Evolutionary conservation across 2,329 filamentous ascomycete genomes (phyloP).

Genomic region (Stachybotrys elegans): DNA sequence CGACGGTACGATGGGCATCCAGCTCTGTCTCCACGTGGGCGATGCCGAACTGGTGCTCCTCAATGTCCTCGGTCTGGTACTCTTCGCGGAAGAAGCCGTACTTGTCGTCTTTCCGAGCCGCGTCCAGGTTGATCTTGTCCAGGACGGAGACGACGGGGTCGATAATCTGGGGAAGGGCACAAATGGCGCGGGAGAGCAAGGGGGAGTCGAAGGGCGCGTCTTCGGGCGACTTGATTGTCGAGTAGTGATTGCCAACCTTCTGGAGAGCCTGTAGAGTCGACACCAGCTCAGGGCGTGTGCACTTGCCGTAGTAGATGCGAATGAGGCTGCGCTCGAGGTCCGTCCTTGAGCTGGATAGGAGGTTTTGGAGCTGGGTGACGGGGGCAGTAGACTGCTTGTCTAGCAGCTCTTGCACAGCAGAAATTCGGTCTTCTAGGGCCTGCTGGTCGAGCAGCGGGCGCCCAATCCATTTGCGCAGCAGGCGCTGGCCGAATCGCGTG

Average conservation of each 20-base stretch:
- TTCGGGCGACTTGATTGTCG: conserved; percentile 56
- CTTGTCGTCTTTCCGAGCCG: conserved; percentile 84
- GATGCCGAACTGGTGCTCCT: conserved; percentile 84
- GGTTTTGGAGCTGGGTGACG: conserved; percentile 67
- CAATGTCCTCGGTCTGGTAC: conserved; percentile 83
- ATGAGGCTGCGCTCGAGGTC: conserved; percentile 93
- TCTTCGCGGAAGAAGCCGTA: conserved; percentile 88
- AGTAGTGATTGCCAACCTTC: conserved; percentile 71
- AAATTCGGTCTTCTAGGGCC: conserved; percentile 71
- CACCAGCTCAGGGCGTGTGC: conserved; percentile 81
- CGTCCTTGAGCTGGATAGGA: conserved; percentile 66
- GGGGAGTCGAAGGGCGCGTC: conserved; percentile 69
- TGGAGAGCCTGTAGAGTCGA: conserved; percentile 82
- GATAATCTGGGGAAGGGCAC: conserved; percentile 70
- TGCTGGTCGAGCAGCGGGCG: conserved; percentile 75
- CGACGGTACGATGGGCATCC: conserved; percentile 66
- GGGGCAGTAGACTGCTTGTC: conserved; percentile 59
- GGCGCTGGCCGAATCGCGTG: conserved; percentile 81
- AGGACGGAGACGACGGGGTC: conserved; percentile 69
- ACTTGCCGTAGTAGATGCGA: conserved; percentile 96
- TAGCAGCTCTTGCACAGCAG: conserved; percentile 81
- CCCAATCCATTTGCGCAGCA: conserved; percentile 93
- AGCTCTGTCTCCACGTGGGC: conserved; percentile 88
- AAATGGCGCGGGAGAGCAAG: conserved; percentile 67
- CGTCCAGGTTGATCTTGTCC: conserved; percentile 77